These are phyloP conservation scores for Carex scoparia DNA, from an alignment of 176 grass and related monocot species.

Conservation along the genomic window DNA sequence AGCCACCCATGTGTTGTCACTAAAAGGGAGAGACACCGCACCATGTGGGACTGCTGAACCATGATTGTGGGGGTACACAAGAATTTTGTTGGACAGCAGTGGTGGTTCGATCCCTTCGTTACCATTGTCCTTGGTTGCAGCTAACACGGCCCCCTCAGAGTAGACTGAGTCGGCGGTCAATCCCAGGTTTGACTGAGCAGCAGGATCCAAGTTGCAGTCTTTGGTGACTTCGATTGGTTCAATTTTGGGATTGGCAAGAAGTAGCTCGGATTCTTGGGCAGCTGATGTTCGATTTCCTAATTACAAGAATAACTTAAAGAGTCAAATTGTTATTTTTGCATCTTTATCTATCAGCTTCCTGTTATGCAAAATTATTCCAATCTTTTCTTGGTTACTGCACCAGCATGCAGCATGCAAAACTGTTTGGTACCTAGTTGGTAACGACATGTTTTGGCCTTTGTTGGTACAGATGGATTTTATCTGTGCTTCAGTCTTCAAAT, in stretches of 20 bases:
- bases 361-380: neutral
- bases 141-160: neutral
- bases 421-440: neutral
- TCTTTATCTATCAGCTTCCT: neutral
- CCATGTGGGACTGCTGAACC: constrained; percentile 42
- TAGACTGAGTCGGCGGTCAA: neutral
- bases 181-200: neutral
- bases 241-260: neutral
- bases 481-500: neutral
- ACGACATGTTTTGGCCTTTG: neutral
- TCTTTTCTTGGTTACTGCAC: neutral
- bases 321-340: neutral
- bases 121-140: neutral
- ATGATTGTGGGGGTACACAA: constrained; percentile 34
- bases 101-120: constrained; percentile 7
- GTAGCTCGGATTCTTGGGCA: neutral
- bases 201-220: neutral
- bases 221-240: neutral
- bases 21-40: constrained; percentile 41
- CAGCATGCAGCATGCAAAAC: neutral
- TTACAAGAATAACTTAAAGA: neutral
- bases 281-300: neutral
- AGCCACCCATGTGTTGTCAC: constrained; percentile 57
- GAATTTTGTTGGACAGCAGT: constrained; percentile 36
- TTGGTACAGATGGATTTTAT: neutral